Base-by-base conservation (phyloP, 352 stramenopile genomes). In the Globisporangium apiculatum region DNA sequence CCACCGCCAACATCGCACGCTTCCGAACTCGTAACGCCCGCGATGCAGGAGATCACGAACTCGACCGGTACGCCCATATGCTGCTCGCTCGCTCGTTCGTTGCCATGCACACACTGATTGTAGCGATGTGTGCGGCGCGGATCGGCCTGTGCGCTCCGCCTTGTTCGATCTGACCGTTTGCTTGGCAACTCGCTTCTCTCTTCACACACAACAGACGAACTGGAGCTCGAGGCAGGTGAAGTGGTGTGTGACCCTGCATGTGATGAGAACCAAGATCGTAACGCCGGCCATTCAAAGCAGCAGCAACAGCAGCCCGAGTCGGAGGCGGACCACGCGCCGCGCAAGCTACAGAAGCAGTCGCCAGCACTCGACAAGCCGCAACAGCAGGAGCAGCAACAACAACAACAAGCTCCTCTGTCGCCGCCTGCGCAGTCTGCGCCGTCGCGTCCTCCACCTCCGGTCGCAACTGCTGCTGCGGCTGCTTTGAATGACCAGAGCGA, bases 211-310 rank as follows among this genome's bases (percentile, higher is more conserved):
- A 38, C 45, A 84, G 75, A 84, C n/a, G 60, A 79, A 37, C 58
- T 72, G 59, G 75, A 84, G 35, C 64, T 80, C 31, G 75, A 84
- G 66, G 75, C 72, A 57, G 75, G 75, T 63, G 72, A 82, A 79
- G 68, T 81, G 72, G 72, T 84, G 59, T 77, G 68, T 85, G 72
- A 42, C 8, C 40, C 31, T 64, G 38, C n/a, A 57, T 69, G 50
- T 49, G 55, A 55, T 65, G 47, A 61, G 42, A 53, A 53, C 51
- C 52, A 45, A 47, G 59, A 65, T 18, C 24, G 42, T 38, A 60
- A 37, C 53, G 41, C 51, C 15, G 58, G 45, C 37, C 47, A 31
- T 60, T 65, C 59, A 58, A 55, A 63, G 51, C 58, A 56, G 57
- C 41, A 38, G 55, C 51, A 57, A 51, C 45, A 51, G 57, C 46